Evolutionary conservation across 192 early-diverging fungal genomes (phyloP), one percentile per base, ranked within the genome.

Genomic region (Allomyces arbusculus): DNA sequence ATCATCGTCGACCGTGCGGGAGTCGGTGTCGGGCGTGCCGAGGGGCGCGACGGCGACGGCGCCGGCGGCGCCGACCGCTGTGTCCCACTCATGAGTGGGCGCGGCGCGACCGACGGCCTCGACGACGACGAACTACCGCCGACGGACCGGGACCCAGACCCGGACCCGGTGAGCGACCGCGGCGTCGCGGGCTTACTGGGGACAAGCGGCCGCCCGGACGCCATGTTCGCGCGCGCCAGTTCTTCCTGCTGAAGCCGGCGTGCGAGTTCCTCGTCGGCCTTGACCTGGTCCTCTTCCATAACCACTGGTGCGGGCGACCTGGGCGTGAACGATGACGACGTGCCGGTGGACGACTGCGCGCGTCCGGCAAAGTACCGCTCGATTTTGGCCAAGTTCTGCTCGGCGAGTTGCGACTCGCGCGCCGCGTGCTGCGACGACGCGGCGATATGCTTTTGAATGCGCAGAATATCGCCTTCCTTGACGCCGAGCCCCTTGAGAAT

Each of bases 381-480:
- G 12, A 58, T 14, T 3, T n/a, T 14, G 16, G 50, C 50, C 50
- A 58, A n/a, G 50, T 58, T 58, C 50, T 58, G 50, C 16, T 58
- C 16, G 16, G 12, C 50, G 0, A 58, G 16, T 0, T 58, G 16
- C 50, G 50, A 58, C 20, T 58, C 50, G 50, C 50, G 50, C 50
- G 12, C 50, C 16, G 16, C 16, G 16, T n/a, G 50, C 16, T 14
- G 1, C 50, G 12, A 4, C 16, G 12, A 58, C 16, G 77, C 74
- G 55, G 70, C 82, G 67, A 80, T 72, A 61, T 78, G 74, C 61
- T 86, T 88, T 45, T 84, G 75, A 44, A 98, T 82, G 23, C 86
- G 78, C 65, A 87, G 78, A 26, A 94, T 86, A 74, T 98, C 89
- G 0, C 82, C 86, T 58, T 91, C 89, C 68, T 87, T 86, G 23